These are phyloP conservation scores for Rhizopus stolonifer DNA, from an alignment of 371 early-diverging fungal genomes.

Conservation along the genomic window DNA sequence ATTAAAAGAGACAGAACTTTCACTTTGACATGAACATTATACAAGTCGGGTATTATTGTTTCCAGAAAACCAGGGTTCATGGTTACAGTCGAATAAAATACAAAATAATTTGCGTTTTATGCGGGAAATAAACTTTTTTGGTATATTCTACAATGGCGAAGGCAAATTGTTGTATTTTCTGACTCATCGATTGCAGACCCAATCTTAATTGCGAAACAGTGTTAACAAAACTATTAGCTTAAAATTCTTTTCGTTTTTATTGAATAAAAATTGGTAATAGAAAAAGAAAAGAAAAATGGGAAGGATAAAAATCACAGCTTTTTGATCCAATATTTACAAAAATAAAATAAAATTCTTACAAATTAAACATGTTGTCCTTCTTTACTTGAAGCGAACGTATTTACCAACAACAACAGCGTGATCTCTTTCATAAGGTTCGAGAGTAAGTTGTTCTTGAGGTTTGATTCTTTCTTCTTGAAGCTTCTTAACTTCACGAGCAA, in stretches of 20 bases:
- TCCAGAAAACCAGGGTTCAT: not conserved
- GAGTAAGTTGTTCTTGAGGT: slow-evolving; percentile 99
- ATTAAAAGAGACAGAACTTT: slow-evolving; percentile 21
- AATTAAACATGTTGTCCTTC: slow-evolving; percentile 8
- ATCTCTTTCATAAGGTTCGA: slow-evolving; percentile 99
- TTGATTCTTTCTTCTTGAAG: slow-evolving; percentile 98
- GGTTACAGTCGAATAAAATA: too few species aligned
- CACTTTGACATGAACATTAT: slow-evolving; percentile 24
- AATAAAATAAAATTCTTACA: slow-evolving; percentile 9
- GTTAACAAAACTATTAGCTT: too few species aligned
- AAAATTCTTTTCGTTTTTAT: too few species aligned
- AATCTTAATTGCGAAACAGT: too few species aligned
- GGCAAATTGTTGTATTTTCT: too few species aligned
- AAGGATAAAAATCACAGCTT: not conserved
- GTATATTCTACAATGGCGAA: too few species aligned
- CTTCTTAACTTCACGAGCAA: slow-evolving; percentile 99
- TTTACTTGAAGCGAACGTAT: slow-evolving; percentile 72
- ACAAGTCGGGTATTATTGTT: slow-evolving; percentile 19
- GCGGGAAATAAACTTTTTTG: too few species aligned
- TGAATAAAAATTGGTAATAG: slow-evolving; percentile 11
- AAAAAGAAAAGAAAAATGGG: slow-evolving; percentile 2
- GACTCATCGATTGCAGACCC: too few species aligned
- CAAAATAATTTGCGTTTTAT: too few species aligned
- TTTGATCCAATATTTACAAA: slow-evolving; percentile 1
- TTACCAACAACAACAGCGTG: slow-evolving; percentile 99